phyloP scores from a whole-genome alignment of 2,329 filamentous ascomycete genomes.

The Pestalotiopsis sp. region DNA sequence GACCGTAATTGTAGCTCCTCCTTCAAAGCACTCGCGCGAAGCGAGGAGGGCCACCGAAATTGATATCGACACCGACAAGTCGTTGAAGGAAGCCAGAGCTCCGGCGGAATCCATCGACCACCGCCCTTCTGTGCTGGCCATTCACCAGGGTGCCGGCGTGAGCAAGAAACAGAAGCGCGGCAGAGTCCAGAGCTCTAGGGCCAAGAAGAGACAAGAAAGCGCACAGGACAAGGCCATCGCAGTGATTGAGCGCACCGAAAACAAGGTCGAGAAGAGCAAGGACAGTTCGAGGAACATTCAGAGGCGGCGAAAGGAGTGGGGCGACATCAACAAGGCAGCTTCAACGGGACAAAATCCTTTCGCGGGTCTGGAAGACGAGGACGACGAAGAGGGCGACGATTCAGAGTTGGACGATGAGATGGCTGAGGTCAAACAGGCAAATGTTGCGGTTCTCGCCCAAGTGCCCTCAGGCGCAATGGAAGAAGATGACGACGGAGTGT shows the following conservation, averaged over 20 bases:
- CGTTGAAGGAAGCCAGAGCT: slow-evolving; percentile 61
- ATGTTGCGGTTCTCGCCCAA: slow-evolving; percentile 5
- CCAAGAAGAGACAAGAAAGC: slow-evolving; percentile 59
- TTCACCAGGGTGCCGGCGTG: slow-evolving; percentile 69
- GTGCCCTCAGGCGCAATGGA: slow-evolving; percentile 19
- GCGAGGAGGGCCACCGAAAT: slow-evolving; percentile 74
- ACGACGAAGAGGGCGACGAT: slow-evolving; percentile 19
- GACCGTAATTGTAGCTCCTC: slow-evolving; percentile 41
- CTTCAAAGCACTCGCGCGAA: slow-evolving; percentile 73
- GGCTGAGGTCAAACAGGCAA: slow-evolving; percentile 19
- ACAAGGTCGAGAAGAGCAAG: slow-evolving; percentile 59
- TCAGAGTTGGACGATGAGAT: slow-evolving; percentile 28
- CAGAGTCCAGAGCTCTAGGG: slow-evolving; percentile 59
- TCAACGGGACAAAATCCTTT: slow-evolving; percentile 19
- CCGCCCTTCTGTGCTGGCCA: slow-evolving; percentile 69
- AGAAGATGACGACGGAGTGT: slow-evolving; percentile 23
- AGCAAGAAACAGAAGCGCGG: slow-evolving; percentile 65
- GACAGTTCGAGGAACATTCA: slow-evolving; percentile 50
- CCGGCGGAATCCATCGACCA: slow-evolving; percentile 50
- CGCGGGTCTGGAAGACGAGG: background rate
- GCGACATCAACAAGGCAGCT: slow-evolving; percentile 55
- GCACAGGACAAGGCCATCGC: slow-evolving; percentile 62
- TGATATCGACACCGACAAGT: slow-evolving; percentile 72
- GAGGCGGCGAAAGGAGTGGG: slow-evolving; percentile 57
- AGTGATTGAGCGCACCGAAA: slow-evolving; percentile 59